A percentile compares a stretch with the other conserved stretches of the same genome.
Evolutionary conservation across 1,284 basidiomycete genomes (phyloP).

Genomic region (Porodaedalea pini): DNA sequence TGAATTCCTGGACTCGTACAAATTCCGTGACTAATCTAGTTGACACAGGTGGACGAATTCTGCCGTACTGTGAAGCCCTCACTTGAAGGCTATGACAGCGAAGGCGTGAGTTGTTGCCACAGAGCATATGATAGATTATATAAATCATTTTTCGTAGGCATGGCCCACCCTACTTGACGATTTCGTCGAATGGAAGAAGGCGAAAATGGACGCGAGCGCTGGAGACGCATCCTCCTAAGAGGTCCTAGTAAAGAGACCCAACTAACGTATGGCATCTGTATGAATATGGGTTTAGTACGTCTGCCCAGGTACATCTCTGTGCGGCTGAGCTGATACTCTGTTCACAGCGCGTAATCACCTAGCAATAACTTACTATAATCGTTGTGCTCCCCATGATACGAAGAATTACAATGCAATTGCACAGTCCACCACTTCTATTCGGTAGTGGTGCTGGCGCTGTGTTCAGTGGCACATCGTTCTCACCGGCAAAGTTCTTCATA

Average conservation of each 20-base stretch:
- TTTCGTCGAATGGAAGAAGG: constrained; percentile 63
- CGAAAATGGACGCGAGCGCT: constrained; percentile 8
- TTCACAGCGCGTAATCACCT: too few species aligned
- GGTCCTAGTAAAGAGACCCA: neutral
- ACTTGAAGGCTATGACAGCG: constrained; percentile 63
- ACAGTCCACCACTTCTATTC: too few species aligned
- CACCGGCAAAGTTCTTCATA: too few species aligned
- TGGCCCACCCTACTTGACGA: constrained; percentile 78
- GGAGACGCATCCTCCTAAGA: neutral
- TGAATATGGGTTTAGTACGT: neutral
- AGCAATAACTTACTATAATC: too few species aligned
- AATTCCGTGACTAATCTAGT: constrained; percentile 17
- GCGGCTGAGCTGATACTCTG: too few species aligned
- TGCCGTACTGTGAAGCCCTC: constrained; percentile 58
- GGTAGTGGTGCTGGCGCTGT: too few species aligned
- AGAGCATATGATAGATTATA: too few species aligned
- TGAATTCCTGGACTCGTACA: constrained; percentile 21
- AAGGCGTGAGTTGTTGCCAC: constrained; percentile 53
- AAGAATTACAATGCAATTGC: too few species aligned
- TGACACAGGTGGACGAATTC: constrained; percentile 64
- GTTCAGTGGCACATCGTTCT: too few species aligned
- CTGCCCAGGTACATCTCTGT: neutral
- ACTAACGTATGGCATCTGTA: neutral
- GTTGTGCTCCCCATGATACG: too few species aligned
- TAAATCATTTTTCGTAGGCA: constrained; percentile 55